Conservation (phyloP, 192 early-diverging fungal species). For the Coemansia sp. region DNA sequence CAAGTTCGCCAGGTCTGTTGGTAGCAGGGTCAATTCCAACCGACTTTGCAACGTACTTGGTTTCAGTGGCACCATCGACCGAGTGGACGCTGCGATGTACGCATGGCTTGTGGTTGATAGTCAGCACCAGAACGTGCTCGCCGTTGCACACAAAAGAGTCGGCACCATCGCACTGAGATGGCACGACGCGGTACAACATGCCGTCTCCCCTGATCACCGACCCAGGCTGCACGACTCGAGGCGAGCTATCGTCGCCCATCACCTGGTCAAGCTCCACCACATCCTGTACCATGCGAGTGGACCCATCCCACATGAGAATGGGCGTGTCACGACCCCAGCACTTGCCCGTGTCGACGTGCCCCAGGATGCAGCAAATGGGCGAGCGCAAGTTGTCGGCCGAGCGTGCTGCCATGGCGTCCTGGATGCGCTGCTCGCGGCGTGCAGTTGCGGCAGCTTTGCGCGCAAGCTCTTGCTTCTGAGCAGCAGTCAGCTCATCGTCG, state of each 20-base stretch:
- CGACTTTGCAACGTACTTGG: conserved; percentile 13
- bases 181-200: conserved; percentile 51
- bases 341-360: conserved; percentile 96
- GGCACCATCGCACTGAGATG: conserved; percentile 15
- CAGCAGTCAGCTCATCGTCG: conserved; percentile 59
- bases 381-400: conserved; percentile 90
- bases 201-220: conserved; percentile 46
- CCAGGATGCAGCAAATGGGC: conserved; percentile 97
- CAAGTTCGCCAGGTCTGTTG: conserved; percentile 5
- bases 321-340: conserved; percentile 53
- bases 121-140: conserved; percentile 54
- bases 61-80: neutral
- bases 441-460: conserved; percentile 78
- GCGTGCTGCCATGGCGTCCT: conserved; percentile 76
- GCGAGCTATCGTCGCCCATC: conserved; percentile 55
- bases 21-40: conserved; percentile 12
- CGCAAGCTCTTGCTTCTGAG: conserved; percentile 60
- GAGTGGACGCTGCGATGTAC: conserved; percentile 1
- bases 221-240: conserved; percentile 44
- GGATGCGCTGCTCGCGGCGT: conserved; percentile 67
- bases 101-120: conserved; percentile 14
- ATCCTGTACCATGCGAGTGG: conserved; percentile 43
- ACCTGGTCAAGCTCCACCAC: conserved; percentile 38
- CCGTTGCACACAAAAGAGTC: conserved; percentile 56
- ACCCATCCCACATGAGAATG: conserved; percentile 52